Base-by-base conservation (phyloP, 306 rosid genomes). In the Lupinus albus region DNA sequence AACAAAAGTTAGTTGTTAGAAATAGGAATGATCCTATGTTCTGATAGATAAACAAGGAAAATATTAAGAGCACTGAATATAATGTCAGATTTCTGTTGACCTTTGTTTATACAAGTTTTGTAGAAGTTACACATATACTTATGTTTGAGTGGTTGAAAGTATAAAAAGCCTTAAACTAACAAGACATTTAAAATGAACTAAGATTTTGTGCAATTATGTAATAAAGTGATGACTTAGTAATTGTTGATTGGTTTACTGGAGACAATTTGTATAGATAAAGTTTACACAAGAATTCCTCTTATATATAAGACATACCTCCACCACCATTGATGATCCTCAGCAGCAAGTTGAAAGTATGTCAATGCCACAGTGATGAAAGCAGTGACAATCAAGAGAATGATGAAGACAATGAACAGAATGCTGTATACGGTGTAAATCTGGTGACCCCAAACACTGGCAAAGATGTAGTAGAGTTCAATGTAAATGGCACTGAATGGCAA, bases 311-410 rank as follows among this genome's bases (percentile, higher is more conserved):
- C 74, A 48, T 76, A 84, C 86, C 86, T 81, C 89, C 82, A 79
- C 84, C 89, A 81, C 89, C 86, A 84, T 55, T 79, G 69, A 79
- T 84, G 89, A 15, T 84, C 89, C 76, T 81, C 89, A 47, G 82
- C 68, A 61, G 82, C 80, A 61, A 84, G 88, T 68, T 80, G 88
- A 64, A 84, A 84, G 80, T 78, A 84, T 25, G 88, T 84, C 72
- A 84, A 67, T 18, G 85, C 83, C 62, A 80, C 81, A 32, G 80
- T 75, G 71, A 68, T 78, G 64, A 84, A 84, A 57, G 88, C 83
- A 52, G 88, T 84, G 66, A 78, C 85, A 71, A 84, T 59, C 67
- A 80, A 57, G 61, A 84, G 81, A 65, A 78, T 75, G 83, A 84
- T 74, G 88, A 80, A 75, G 33, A 80, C 77, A 74, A 74, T 78